Base-by-base conservation (phyloP, 169 alveolate species). In the Hepatocystis sp. region DNA sequence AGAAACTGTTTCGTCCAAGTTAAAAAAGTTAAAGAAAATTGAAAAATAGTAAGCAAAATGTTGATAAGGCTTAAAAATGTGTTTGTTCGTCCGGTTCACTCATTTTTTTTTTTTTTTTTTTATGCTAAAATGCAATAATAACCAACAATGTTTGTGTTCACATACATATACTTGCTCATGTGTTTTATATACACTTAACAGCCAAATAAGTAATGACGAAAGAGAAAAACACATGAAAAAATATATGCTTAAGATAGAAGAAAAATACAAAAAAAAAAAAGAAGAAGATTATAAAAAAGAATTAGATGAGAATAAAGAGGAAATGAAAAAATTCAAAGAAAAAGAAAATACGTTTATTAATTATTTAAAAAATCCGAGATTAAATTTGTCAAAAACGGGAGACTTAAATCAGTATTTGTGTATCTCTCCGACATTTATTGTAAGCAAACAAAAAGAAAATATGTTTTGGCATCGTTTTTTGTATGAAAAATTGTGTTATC, bases 361-460 rank as follows among this genome's bases (percentile, higher is more conserved):
- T 56, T 71, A 52, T 71, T 71, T 71, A 32, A 71, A 71, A 61
- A 71, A 71, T 39, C 86, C 86, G n/a, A 40, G 86, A 27, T 60
- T 71, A 42, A 71, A 71, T 55, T 46, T 71, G 40, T 56, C 86
- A 27, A 71, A 42, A 60, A 32, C 30, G 8, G 86, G 58, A 49
- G 71, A 71, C 32, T 15, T 71, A 25, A 71, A 71, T 27, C 47
- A 71, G 47, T 71, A 71, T 51, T 71, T 71, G 76, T 56, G 46
- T 60, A 56, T 71, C 15, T 40, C 19, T 46, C 86, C 86, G 5
- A n/a, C n/a, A 30, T 36, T 56, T 15, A 61, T 71, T 56, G 86
- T 71, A 71, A 71, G 11, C 17, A n/a, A n/a, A n/a, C n/a, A n/a
- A n/a, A n/a, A n/a, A n/a, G n/a, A n/a, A n/a, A n/a, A n/a, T n/a